Percentiles rank a stretch among this genome's conserved stretches.
Evolutionary conservation across 2,329 filamentous ascomycete genomes (phyloP).

Genomic region (Rachicladosporium sp.): DNA sequence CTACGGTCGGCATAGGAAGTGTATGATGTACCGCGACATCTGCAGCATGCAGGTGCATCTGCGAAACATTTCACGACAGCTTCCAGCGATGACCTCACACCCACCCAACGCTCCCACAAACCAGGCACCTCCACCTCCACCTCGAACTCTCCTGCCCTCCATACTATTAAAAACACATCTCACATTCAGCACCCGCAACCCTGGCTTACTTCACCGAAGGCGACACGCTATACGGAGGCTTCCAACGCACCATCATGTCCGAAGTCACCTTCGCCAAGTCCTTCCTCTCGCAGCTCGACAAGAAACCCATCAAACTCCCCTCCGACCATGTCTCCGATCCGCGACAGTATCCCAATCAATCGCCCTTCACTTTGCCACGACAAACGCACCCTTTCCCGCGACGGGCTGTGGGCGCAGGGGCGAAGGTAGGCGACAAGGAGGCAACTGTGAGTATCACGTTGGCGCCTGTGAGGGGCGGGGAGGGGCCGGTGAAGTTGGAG

Average conservation of each 20-base stretch:
- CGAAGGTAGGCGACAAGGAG: constrained; percentile 30
- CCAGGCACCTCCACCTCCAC: not conserved
- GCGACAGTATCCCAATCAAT: constrained; percentile 60
- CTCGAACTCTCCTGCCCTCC: not conserved
- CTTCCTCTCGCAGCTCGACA: constrained; percentile 70
- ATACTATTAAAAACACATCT: not conserved
- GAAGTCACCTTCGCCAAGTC: constrained; percentile 74
- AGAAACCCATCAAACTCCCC: constrained; percentile 67
- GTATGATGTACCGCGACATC: too few species aligned
- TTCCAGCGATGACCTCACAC: not conserved
- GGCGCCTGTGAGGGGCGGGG: constrained; percentile 61
- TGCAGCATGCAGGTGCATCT: too few species aligned
- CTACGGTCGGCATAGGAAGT: too few species aligned
- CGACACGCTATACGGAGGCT: constrained; percentile 16
- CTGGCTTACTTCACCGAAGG: constrained; percentile 5
- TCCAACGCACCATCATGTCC: constrained; percentile 51
- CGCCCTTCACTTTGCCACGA: constrained; percentile 65
- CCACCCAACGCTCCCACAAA: not conserved
- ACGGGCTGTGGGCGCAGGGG: constrained; percentile 26
- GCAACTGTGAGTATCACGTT: constrained; percentile 43
- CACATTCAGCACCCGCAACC: constrained; percentile 2
- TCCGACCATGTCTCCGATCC: constrained; percentile 84
- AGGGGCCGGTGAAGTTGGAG: constrained; percentile 51
- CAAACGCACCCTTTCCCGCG: constrained; percentile 41
- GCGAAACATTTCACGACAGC: too few species aligned